Evolutionary conservation across 495 filamentous ascomycete genomes (phyloP).

Genomic region (Neurospora sp.): DNA sequence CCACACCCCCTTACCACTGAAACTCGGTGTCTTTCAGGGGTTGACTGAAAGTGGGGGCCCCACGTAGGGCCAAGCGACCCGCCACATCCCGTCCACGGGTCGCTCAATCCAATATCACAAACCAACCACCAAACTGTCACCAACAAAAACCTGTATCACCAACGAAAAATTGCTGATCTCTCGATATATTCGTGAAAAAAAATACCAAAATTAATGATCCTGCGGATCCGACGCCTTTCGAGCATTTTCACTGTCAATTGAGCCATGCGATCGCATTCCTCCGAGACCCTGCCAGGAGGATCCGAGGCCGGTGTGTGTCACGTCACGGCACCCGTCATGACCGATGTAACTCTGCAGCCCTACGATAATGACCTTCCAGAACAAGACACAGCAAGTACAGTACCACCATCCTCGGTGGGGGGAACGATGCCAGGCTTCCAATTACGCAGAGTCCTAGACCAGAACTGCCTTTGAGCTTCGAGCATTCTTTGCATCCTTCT

Average conservation of each 20-base stretch:
- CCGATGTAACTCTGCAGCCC: background rate
- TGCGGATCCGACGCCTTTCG: background rate
- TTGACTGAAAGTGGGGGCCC: background rate
- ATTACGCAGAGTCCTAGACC: background rate
- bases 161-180: background rate
- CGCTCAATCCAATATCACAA: background rate
- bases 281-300: background rate
- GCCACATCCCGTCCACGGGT: background rate
- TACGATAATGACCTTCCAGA: background rate
- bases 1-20: background rate
- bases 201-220: background rate
- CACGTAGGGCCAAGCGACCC: background rate
- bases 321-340: background rate
- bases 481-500: background rate
- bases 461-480: background rate
- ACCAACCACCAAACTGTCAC: background rate
- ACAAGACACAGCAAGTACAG: background rate
- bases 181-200: no score
- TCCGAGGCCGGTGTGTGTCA: background rate
- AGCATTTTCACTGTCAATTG: background rate
- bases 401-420: background rate
- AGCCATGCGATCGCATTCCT: background rate
- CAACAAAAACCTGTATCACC: background rate
- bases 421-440: background rate
- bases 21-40: background rate